phyloP scores from a whole-genome alignment of 768 basidiomycete species.

The Tylopilus intermedius region DNA sequence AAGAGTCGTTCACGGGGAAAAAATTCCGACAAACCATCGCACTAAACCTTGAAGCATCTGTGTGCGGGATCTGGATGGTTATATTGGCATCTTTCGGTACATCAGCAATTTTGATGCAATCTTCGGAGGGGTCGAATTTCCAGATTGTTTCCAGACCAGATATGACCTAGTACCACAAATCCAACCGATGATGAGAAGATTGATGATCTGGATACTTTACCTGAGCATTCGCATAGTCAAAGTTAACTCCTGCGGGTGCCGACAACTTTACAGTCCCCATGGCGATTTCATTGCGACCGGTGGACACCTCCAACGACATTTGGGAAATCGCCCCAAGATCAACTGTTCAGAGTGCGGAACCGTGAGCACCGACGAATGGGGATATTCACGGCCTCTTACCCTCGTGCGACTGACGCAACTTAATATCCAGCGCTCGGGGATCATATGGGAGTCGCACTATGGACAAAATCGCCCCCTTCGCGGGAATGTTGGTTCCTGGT shows the following conservation, averaged over 20 bases:
- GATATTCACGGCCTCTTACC: slow-evolving; percentile 19
- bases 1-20: not conserved
- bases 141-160: slow-evolving; percentile 16
- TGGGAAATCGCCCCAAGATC: slow-evolving; percentile 57
- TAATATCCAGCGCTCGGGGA: slow-evolving; percentile 56
- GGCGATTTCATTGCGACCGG: slow-evolving; percentile 64
- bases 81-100: slow-evolving; percentile 43
- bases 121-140: slow-evolving; percentile 36
- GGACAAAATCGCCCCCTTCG: slow-evolving; percentile 30
- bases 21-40: slow-evolving; percentile 47
- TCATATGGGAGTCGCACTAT: slow-evolving; percentile 64
- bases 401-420: slow-evolving; percentile 51
- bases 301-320: slow-evolving; percentile 53
- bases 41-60: slow-evolving; percentile 55
- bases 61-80: slow-evolving; percentile 58
- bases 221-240: slow-evolving; percentile 38
- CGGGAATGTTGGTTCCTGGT: slow-evolving; percentile 15
- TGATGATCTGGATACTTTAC: slow-evolving; percentile 34
- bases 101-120: slow-evolving; percentile 44
- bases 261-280: slow-evolving; percentile 50
- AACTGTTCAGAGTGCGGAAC: slow-evolving; percentile 38
- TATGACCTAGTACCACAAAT: slow-evolving; percentile 1
- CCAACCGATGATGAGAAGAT: slow-evolving; percentile 8
- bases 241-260: slow-evolving; percentile 51
- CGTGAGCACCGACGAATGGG: slow-evolving; percentile 9